Conservation (phyloP, 1,284 basidiomycete genomes). For the Pseudozyma thailandica region DNA sequence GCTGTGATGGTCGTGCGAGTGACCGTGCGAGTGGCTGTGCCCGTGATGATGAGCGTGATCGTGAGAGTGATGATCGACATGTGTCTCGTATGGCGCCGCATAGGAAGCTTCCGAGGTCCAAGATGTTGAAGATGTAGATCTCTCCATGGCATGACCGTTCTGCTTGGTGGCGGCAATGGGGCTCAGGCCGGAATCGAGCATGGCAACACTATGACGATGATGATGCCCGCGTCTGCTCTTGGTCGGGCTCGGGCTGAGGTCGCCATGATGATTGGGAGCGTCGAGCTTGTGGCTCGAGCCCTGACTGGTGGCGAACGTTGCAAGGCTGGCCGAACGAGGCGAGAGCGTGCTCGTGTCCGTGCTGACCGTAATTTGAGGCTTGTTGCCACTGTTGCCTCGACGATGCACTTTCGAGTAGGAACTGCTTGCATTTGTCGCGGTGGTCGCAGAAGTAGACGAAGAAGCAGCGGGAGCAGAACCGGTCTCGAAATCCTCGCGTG, state of each 20-base stretch:
- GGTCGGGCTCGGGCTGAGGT: conserved; percentile 49
- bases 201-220: conserved; percentile 55
- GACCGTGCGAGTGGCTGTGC: conserved; percentile 15
- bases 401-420: conserved; percentile 26
- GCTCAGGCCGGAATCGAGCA: conserved; percentile 41
- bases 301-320: conserved; percentile 23
- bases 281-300: conserved; percentile 15
- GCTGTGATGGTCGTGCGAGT: conserved; percentile 27
- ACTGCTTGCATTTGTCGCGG: background rate
- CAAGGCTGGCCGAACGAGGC: conserved; percentile 42
- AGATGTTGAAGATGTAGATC: conserved; percentile 30
- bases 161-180: conserved; percentile 15
- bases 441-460: conserved; percentile 7
- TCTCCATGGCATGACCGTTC: conserved; percentile 32
- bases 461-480: background rate
- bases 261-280: conserved; percentile 10
- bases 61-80: conserved; percentile 10
- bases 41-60: conserved; percentile 3
- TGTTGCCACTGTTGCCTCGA: conserved; percentile 36
- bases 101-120: conserved; percentile 30
- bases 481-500: conserved; percentile 32
- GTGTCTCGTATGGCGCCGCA: background rate
- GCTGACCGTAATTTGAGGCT: conserved; percentile 51
- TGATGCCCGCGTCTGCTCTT: conserved; percentile 56
- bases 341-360: conserved; percentile 41